Evolutionary conservation across 495 filamentous ascomycete genomes (phyloP), one percentile per base, ranked within the genome.

Genomic region (Cladorrhinum samala): DNA sequence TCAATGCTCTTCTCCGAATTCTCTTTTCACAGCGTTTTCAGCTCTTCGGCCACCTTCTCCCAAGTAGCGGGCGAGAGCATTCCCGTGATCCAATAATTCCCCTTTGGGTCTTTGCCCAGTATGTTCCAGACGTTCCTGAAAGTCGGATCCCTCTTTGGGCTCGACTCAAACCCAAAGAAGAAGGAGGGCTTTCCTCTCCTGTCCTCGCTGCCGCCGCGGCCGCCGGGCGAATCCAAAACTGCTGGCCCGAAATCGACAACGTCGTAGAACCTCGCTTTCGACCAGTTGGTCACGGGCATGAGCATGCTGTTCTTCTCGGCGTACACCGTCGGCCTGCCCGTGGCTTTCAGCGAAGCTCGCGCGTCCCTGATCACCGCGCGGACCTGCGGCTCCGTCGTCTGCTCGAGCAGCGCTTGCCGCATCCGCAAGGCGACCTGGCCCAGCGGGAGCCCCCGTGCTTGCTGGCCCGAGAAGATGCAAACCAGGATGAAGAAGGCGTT

Each of bases 241-340:
- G 76, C 76, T 0, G 71, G 66, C 30, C 65, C 58, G 59, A 79
- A 77, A 57, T 79, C 65, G 1, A 58, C 39, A 46, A 68, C 60
- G 21, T 74, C 61, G 49, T 74, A 76, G 46, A 79, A 67, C 17
- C 60, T 56, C 2, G 66, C 72, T 50, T 73, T 75, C 27, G 61
- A 60, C 75, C 75, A 78, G 60, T 78, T 79, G 3, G 68, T 71
- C 37, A 74, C 67, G 21, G 65, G 63, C 9, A 75, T 41, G 9
- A 73, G 59, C 8, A 62, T 50, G 60, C 65, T 68, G 27, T 57
- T 57, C 8, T 59, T 44, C 45, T 74, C 67, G 7, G 72, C 74
- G 52, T 69, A 69, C 7, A 74, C 40, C 2, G 65, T 49, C 16
- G 56, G 25, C 21, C 57, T 50, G 9, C 65, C 57, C 6, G 27